Base-by-base conservation (phyloP, 139 green algal species). In the Chlorella sp. region DNA sequence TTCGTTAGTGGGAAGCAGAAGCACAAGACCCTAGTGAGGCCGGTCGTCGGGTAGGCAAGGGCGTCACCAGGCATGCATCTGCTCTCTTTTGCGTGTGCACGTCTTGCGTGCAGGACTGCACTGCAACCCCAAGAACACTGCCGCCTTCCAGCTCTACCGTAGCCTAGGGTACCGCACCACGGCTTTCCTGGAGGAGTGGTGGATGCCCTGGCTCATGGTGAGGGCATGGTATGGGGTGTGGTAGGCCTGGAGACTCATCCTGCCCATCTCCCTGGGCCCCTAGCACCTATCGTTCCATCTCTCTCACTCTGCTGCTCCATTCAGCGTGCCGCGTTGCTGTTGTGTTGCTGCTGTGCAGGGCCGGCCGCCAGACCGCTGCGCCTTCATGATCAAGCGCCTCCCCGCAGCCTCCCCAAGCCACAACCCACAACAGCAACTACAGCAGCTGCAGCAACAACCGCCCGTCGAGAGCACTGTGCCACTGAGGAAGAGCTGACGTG, bases 91-190 rank as follows among this genome's bases (percentile, higher is more conserved):
- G 42, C 42, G 10, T 55, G 42, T 55, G 42, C 42, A 17, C 42
- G 10, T 55, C 17, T 55, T 55, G 42, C 17, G 42, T 64, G 55
- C 69, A 68, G 77, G 67, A 32, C 77, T 83, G 49, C 77, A 83
- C 50, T 78, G 72, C 63, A 79, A 75, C 69, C 77, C 69, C 24
- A 66, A 74, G 31, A 83, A 83, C 67, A 35, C 4, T 4, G 61
- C 35, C 2, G 62, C 62, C 1, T 10, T 75, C 1, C 17, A 29
- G 17, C 60, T 82, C 62, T 82, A 82, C 68, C 0, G 34, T 31
- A 31, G 35, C 3, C 35, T 79, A 62, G 77, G 72, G 27, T 78
- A 82, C 72, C 62, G 68, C 30, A 14, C 32, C 32, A 71, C 55
- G 3, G 59, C 49, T 6, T 62, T 68, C 3, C 23, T 75, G 36